Percentiles rank a stretch among this genome's conserved stretches.
phyloP scores from a whole-genome alignment of 345 rosid genomes.

The Nasturtium officinale region DNA sequence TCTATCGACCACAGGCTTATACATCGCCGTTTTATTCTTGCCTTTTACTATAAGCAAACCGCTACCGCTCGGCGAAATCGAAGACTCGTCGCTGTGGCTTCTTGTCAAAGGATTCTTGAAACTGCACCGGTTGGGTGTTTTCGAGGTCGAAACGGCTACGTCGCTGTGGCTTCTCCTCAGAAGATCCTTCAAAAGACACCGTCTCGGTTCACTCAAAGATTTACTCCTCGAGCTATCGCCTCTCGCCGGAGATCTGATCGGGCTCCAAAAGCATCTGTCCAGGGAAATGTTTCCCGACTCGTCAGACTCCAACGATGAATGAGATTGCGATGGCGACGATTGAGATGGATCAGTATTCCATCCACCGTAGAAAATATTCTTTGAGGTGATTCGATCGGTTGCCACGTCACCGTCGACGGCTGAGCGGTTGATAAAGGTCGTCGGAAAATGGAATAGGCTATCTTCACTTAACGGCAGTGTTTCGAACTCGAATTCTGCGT shows the following conservation, averaged over 20 bases:
- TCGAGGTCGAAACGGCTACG: slow-evolving; percentile 19
- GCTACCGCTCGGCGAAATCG: background rate
- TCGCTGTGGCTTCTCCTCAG: slow-evolving; percentile 41
- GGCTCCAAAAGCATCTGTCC: slow-evolving; percentile 31
- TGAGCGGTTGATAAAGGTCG: slow-evolving; percentile 8
- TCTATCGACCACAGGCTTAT: slow-evolving; percentile 14
- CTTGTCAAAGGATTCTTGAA: slow-evolving; percentile 35
- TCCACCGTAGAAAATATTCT: slow-evolving; percentile 28
- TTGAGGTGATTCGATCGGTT: background rate
- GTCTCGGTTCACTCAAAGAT: slow-evolving; percentile 12
- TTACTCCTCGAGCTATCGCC: slow-evolving; percentile 21
- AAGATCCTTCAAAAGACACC: slow-evolving; percentile 21
- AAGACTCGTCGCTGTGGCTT: slow-evolving; percentile 23
- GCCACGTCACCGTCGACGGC: slow-evolving; percentile 27
- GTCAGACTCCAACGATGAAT: slow-evolving; percentile 30
- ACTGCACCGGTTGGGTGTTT: slow-evolving; percentile 22
- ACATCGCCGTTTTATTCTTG: slow-evolving; percentile 8
- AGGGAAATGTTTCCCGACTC: background rate
- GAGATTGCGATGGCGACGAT: slow-evolving; percentile 27
- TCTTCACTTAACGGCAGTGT: slow-evolving; percentile 39
- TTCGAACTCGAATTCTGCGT: slow-evolving; percentile 30
- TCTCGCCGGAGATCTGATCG: slow-evolving; percentile 34
- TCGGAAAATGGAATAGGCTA: slow-evolving; percentile 33
- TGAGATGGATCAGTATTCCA: slow-evolving; percentile 13
- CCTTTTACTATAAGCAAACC: slow-evolving; percentile 12